Percentiles rank a stretch among this genome's conserved stretches.
Conservation (phyloP, 2,329 filamentous ascomycete genomes). For the Fusarium fracticaudum region DNA sequence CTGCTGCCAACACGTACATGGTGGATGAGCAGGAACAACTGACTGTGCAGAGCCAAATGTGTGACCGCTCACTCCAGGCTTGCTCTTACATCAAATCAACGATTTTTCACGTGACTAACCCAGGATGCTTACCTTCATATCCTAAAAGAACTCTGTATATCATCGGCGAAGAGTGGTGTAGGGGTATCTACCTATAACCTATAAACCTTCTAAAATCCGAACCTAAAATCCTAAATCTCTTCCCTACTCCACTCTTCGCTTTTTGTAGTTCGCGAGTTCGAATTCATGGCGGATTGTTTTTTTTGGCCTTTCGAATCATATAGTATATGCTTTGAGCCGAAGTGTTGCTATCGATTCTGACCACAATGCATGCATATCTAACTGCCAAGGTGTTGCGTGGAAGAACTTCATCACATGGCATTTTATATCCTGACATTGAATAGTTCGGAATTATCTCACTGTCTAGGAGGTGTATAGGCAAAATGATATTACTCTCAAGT, state of each 20-base stretch:
- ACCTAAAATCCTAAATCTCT: background rate
- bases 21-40: background rate
- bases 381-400: no score
- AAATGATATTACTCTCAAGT: background rate
- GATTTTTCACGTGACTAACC: background rate
- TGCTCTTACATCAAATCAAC: background rate
- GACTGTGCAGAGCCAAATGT: background rate
- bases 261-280: background rate
- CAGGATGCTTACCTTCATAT: background rate
- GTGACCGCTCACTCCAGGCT: background rate
- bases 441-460: no score
- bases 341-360: background rate
- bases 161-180: background rate
- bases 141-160: background rate
- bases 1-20: background rate
- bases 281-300: background rate
- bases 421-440: rapidly evolving
- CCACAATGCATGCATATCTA: no score
- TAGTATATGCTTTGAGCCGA: no score
- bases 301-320: background rate
- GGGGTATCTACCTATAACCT: background rate
- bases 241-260: background rate
- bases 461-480: rapidly evolving
- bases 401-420: background rate
- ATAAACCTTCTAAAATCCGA: background rate